Percentiles rank a stretch among this genome's conserved stretches.
Evolutionary conservation across 257 asterid genomes (phyloP).

Genomic region (Perilla frutescens): DNA sequence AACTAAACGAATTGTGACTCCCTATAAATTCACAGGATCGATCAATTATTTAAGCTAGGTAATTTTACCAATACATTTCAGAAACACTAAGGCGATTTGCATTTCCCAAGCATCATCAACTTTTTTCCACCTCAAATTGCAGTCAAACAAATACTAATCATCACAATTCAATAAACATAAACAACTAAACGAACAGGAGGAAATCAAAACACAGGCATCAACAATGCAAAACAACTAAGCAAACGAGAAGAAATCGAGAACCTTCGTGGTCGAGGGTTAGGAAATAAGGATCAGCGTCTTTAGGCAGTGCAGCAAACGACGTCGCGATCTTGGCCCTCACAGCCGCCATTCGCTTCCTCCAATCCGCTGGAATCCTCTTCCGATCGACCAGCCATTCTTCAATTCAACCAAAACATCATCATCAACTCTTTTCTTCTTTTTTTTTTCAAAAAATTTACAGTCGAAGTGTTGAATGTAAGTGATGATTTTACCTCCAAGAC

Average conservation of each 20-base stretch:
- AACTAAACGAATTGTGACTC: not conserved
- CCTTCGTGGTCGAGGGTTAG: conserved; percentile 86
- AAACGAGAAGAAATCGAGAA: conserved; percentile 29
- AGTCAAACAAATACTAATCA: conserved; percentile 15
- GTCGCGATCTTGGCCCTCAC: conserved; percentile 77
- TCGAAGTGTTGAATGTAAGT: conserved; percentile 4
- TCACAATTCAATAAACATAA: not conserved
- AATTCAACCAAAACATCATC: conserved; percentile 36
- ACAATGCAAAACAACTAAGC: not conserved
- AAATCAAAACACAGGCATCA: not conserved
- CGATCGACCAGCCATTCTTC: conserved; percentile 98
- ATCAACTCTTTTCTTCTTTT: conserved; percentile 3
- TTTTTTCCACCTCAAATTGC: not conserved
- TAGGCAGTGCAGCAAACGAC: conserved; percentile 81
- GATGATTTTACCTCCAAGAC: conserved; percentile 75
- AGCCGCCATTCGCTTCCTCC: conserved; percentile 87
- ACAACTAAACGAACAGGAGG: not conserved
- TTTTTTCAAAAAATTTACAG: not conserved
- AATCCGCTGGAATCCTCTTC: conserved; percentile 84
- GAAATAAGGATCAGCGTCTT: conserved; percentile 77
- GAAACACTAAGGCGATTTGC: conserved; percentile 9
- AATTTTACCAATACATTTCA: not conserved
- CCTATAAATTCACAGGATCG: not conserved
- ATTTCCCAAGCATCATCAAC: not conserved
- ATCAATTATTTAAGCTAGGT: not conserved